Evolutionary conservation across 2,329 filamentous ascomycete species (phyloP), one percentile per base, ranked within the genome.

Genomic region (Pseudonectria foliicola): DNA sequence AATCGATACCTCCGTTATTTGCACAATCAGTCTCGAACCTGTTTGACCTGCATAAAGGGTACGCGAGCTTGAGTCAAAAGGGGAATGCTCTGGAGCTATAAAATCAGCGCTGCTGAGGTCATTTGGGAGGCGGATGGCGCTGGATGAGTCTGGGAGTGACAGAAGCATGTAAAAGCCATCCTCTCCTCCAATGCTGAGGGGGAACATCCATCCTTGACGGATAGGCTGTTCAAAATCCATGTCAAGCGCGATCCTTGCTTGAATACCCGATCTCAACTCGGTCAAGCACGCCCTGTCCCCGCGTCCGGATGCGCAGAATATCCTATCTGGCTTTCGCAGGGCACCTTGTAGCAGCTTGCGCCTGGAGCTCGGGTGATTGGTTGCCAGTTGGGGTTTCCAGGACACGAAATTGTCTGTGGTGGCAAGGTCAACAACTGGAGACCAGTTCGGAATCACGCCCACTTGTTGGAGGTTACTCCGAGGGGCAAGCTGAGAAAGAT

Each of bases 251-350:
- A 85, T 75, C 37, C 73, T 76, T 13, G 82, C 85, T 49, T 83
- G 76, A 18, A 85, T 61, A 4, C 85, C 85, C 55, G 77, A 68
- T 42, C 82, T 73, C 42, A 85, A 67, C 50, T 90, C 82, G 3
- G 76, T 75, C 15, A 90, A 63, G 7, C 73, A 71, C 8, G 82
- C 82, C 21, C 68, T 71, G 2, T 63, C 59, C 1, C 78, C 78
- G 45, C 75, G 75, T 1, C 82, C 79, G 13, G 79, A 80, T 28
- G 78, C 80, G 14, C 75, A 73, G 57, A 84, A 87, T 11, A 88
- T 53, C 15, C 71, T 68, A 46, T 81, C 75, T 18, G 59, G 46
- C 33, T 49, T 54, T 23, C 64, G 65, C 14, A 43, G 30, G 16
- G 30, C 18, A 51, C 36, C 54, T 13, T 29, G 28, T 3, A 28